Base-by-base conservation (phyloP, 2,329 filamentous ascomycete genomes). In the Thielaviopsis musarum region DNA sequence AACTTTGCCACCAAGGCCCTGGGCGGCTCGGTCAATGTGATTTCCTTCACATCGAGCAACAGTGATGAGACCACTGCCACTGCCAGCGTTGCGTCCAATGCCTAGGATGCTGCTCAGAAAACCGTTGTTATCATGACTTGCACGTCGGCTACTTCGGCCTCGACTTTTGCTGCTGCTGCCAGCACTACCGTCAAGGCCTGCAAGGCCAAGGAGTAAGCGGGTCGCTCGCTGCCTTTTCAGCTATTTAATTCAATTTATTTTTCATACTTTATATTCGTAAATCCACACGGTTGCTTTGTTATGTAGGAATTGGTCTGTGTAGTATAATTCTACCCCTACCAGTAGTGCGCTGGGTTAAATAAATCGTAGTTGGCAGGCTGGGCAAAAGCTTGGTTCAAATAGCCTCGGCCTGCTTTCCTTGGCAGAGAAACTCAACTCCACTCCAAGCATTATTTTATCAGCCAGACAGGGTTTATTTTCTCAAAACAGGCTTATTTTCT, bases 1-100 rank as follows among this genome's bases (percentile, higher is more conserved):
- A 77, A 77, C 63, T 75, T 69, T 67, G 75, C 74, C 0, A 77
- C 74, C 0, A 69, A 68, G 54, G 51, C 53, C 1, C 19, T 66
- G 13, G 65, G 65, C 1, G 65, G 65, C 2, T 66, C 63, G 5
- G 62, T 74, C 5, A 63, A 68, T 17, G 65, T 70, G 0, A 64
- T 66, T 22, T 67, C 65, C 4, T 63, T 70, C 13, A 67, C 66
- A 0, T 49, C 45, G 45, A 49, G 45, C 45, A 49, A 49, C 45
- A 12, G 1, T n/a, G n/a, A 49, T 9, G 45, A 49, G 45, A 49
- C 45, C n/a, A 49, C 45, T 10, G 45, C 45, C 17, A 49, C 45
- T 19, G 45, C 45, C 45, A 53, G 28, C 2, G 59, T 51, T n/a
- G 34, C n/a, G 38, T 21, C 24, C 19, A 10, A 13, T 6, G 51